These are phyloP conservation scores for Zygosaccharomyces gambellarensis DNA, from an alignment of 805 yeast genomes.

Conservation along the genomic window DNA sequence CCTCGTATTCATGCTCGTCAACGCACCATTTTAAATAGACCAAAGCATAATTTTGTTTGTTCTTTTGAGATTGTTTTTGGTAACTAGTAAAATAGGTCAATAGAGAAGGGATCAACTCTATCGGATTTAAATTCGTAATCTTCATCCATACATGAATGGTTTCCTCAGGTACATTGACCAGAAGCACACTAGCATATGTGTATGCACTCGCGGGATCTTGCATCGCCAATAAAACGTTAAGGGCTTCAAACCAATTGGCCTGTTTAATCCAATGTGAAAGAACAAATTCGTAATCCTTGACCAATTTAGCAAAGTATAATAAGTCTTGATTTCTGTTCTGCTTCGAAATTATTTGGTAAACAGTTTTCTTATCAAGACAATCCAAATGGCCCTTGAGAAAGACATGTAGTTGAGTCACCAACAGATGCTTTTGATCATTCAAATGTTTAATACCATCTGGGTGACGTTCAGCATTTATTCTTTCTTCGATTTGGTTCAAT, in stretches of 20 bases:
- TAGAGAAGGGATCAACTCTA: conserved; percentile 68
- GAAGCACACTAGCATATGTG: conserved; percentile 60
- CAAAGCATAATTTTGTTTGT: conserved; percentile 57
- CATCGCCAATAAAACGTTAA: conserved; percentile 50
- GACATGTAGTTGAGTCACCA: conserved; percentile 36
- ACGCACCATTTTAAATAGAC: conserved; percentile 57
- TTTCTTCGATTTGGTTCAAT: conserved; percentile 35
- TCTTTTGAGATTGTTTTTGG: conserved; percentile 14
- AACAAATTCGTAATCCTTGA: conserved; percentile 65
- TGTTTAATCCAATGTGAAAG: conserved; percentile 62
- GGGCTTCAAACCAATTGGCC: conserved; percentile 70
- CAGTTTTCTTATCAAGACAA: conserved; percentile 57
- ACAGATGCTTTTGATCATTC: conserved; percentile 23
- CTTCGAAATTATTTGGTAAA: conserved; percentile 64
- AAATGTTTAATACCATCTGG: conserved; percentile 16
- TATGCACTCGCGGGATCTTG: conserved; percentile 50
- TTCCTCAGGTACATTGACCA: conserved; percentile 60
- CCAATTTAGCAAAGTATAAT: conserved; percentile 59
- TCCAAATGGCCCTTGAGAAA: conserved; percentile 50
- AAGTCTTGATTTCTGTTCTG: conserved; percentile 64
- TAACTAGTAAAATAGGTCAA: conserved; percentile 57
- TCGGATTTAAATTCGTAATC: conserved; percentile 47
- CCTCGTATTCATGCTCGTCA: conserved; percentile 40
- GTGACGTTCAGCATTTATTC: conserved; percentile 27
- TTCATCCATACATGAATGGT: conserved; percentile 79